Evolutionary conservation across 2,329 filamentous ascomycete species (phyloP).

Genomic region (Reticulascus tulasneorum): DNA sequence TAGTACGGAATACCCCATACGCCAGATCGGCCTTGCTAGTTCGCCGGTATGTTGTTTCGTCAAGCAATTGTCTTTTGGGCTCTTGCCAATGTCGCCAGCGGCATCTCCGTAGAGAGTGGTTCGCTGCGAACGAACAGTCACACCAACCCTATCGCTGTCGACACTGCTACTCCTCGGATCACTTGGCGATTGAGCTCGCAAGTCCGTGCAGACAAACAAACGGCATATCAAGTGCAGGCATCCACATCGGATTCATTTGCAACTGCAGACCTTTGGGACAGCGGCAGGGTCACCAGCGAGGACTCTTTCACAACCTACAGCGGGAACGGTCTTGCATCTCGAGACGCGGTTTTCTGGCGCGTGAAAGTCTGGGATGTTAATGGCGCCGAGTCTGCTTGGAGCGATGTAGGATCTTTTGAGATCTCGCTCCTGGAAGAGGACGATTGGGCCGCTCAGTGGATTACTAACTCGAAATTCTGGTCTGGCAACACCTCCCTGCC

Average conservation of each 20-base stretch:
- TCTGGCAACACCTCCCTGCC: not conserved
- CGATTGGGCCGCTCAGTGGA: conserved; percentile 12
- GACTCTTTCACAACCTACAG: conserved; percentile 1
- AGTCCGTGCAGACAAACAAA: not conserved
- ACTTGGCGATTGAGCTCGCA: conserved; percentile 1
- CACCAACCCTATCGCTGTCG: conserved; percentile 3
- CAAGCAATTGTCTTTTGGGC: not conserved
- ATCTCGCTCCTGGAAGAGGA: not conserved
- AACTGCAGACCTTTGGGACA: conserved; percentile 7
- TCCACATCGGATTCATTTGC: not conserved
- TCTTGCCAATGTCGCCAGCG: not conserved
- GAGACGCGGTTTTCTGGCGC: conserved; percentile 8
- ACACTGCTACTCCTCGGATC: conserved; percentile 4
- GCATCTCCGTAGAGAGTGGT: conserved; percentile 1
- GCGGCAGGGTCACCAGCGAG: not conserved
- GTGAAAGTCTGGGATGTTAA: conserved; percentile 7
- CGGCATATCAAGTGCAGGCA: not conserved
- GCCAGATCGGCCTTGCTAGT: not conserved
- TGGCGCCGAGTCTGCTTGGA: conserved; percentile 5
- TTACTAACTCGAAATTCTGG: conserved; percentile 2
- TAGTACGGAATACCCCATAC: no score
- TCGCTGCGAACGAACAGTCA: conserved; percentile 7
- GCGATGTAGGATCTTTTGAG: conserved; percentile 4
- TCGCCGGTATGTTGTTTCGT: not conserved
- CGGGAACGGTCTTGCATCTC: conserved; percentile 2